A percentile compares a stretch with the other conserved stretches of the same genome.
These are phyloP conservation scores for Metschnikowia amazonensis DNA, from an alignment of 805 yeast species.

Conservation along the genomic window DNA sequence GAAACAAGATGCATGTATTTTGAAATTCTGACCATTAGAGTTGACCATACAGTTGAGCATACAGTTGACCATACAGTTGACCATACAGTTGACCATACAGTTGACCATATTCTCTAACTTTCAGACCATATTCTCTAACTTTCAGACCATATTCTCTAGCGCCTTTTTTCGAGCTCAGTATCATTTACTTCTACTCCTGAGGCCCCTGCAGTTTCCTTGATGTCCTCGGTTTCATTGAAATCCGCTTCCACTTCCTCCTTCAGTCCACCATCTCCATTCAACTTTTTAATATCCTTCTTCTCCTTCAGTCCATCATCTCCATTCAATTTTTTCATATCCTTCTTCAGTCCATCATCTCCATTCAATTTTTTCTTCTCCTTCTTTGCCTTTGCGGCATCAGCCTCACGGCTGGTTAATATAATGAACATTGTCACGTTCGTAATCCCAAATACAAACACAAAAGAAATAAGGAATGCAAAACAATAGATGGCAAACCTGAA, in stretches of 20 bases:
- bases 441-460: constrained; percentile 42
- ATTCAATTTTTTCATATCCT: background rate
- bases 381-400: constrained; percentile 8
- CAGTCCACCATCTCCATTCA: background rate
- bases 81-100: too few relatives aligned
- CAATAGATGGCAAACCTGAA: constrained; percentile 48
- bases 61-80: too few relatives aligned
- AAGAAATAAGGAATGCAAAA: constrained; percentile 35
- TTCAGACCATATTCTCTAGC: background rate
- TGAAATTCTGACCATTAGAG: too few relatives aligned
- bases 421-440: constrained; percentile 35
- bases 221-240: too few relatives aligned
- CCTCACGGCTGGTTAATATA: background rate
- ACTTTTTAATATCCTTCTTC: constrained; percentile 3
- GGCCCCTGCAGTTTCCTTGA: background rate
- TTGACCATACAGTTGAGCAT: too few relatives aligned
- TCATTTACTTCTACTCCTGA: constrained; percentile 1
- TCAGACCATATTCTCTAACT: too few relatives aligned
- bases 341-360: background rate
- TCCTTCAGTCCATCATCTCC: background rate
- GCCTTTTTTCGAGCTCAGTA: constrained; percentile 1
- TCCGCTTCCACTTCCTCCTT: background rate
- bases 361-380: constrained; percentile 2
- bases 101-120: too few relatives aligned
- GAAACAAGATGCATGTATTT: too few relatives aligned